Evolutionary conservation across 495 filamentous ascomycete genomes (phyloP).

Genomic region (Niebla homalea): DNA sequence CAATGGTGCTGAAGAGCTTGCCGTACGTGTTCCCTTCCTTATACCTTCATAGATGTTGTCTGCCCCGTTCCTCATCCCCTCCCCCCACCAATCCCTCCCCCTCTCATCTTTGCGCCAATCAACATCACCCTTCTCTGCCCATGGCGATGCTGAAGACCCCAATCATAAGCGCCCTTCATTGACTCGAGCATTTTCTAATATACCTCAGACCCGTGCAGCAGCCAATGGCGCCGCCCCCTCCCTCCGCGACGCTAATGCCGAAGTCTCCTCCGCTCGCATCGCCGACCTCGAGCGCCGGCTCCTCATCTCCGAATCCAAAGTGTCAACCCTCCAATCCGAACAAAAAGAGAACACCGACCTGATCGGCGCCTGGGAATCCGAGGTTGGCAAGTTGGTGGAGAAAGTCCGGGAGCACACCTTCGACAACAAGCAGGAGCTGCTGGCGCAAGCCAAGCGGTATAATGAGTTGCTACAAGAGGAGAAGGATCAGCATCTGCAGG

Average conservation of each 20-base stretch:
- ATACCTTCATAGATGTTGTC: neutral
- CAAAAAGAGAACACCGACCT: conserved; percentile 38
- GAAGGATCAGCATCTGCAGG: conserved; percentile 40
- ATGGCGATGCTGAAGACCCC: no score
- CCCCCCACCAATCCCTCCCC: neutral
- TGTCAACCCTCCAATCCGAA: conserved; percentile 34
- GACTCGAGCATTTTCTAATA: neutral
- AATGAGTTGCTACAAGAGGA: conserved; percentile 44
- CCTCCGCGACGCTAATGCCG: conserved; percentile 35
- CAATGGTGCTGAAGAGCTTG: conserved; percentile 48
- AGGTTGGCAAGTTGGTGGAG: conserved; percentile 42
- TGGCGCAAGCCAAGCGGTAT: conserved; percentile 46
- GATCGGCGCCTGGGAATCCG: conserved; percentile 44
- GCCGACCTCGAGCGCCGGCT: conserved; percentile 40
- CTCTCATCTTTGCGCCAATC: neutral
- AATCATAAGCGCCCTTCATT: neutral
- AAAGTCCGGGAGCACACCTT: conserved; percentile 50
- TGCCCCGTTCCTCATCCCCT: neutral
- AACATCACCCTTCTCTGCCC: no score
- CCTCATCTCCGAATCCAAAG: conserved; percentile 33
- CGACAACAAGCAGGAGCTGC: conserved; percentile 45
- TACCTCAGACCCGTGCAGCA: conserved; percentile 26
- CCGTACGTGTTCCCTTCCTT: conserved; percentile 25
- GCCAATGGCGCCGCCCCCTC: conserved; percentile 30
- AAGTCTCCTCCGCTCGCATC: conserved; percentile 35